These are phyloP conservation scores for Phaeotremella skinneri DNA, from an alignment of 768 basidiomycete genomes.

Conservation along the genomic window DNA sequence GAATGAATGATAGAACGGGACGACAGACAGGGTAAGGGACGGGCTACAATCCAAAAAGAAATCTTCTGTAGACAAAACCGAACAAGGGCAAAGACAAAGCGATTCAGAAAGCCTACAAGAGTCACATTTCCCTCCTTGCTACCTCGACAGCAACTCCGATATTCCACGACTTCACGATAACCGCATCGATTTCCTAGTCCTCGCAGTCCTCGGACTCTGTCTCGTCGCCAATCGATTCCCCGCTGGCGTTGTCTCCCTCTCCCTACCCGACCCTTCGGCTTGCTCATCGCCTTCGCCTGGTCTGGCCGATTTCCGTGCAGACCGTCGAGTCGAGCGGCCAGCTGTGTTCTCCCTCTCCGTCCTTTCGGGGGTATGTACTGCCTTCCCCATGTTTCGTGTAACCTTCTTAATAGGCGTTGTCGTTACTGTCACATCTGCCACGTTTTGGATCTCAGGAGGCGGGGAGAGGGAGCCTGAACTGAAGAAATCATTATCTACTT, in stretches of 20 bases:
- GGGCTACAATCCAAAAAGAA: too few relatives aligned
- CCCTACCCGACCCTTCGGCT: background rate
- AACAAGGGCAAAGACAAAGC: too few relatives aligned
- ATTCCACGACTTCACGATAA: slow-evolving; percentile 9
- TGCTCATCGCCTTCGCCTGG: background rate
- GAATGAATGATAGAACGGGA: too few relatives aligned
- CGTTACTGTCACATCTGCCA: background rate
- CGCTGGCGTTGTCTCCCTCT: background rate
- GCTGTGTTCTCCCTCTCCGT: background rate
- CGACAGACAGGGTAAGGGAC: too few relatives aligned
- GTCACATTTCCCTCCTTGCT: background rate
- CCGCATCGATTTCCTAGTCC: slow-evolving; percentile 28
- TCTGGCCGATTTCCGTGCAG: background rate
- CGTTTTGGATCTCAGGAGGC: slow-evolving; percentile 9
- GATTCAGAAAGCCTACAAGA: too few relatives aligned
- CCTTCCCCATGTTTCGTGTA: too few relatives aligned
- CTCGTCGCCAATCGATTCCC: slow-evolving; percentile 6
- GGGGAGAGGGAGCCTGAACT: slow-evolving; percentile 39
- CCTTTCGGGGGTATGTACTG: background rate
- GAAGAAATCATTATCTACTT: slow-evolving; percentile 13
- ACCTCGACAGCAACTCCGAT: background rate
- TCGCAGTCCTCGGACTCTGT: slow-evolving; percentile 19
- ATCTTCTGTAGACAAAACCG: too few relatives aligned
- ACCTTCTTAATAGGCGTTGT: background rate
- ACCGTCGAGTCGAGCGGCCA: background rate